These are phyloP conservation scores for Hypoxylon intermedium DNA, from an alignment of 495 filamentous ascomycete species.

Conservation along the genomic window DNA sequence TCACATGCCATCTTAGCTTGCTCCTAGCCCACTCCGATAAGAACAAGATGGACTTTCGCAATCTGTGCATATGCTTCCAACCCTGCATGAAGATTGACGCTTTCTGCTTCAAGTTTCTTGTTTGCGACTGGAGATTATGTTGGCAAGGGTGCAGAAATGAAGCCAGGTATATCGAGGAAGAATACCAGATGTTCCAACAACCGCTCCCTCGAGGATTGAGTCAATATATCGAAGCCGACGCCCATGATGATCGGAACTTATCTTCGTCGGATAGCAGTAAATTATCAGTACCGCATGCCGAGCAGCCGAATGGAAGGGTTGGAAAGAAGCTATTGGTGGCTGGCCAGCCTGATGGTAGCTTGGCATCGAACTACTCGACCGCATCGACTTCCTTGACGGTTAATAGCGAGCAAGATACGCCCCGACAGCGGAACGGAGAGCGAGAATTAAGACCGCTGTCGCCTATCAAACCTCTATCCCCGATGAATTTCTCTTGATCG, in stretches of 20 bases:
- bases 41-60: constrained; percentile 94
- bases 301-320: constrained; percentile 40
- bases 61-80: constrained; percentile 93
- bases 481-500: constrained; percentile 61
- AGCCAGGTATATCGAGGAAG: constrained; percentile 74
- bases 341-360: constrained; percentile 39
- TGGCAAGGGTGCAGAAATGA: constrained; percentile 97
- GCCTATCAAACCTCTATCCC: constrained; percentile 74
- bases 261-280: constrained; percentile 73
- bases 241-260: constrained; percentile 63
- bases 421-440: constrained; percentile 46
- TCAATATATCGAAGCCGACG: constrained; percentile 31
- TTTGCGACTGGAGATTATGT: constrained; percentile 90
- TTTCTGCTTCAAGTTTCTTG: constrained; percentile 89
- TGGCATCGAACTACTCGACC: constrained; percentile 46
- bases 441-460: constrained; percentile 64
- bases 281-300: constrained; percentile 40
- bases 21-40: constrained; percentile 83
- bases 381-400: constrained; percentile 53
- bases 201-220: constrained; percentile 49
- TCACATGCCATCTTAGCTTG: constrained; percentile 89
- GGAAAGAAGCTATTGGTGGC: constrained; percentile 48
- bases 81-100: constrained; percentile 91
- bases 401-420: constrained; percentile 49
- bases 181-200: constrained; percentile 68